Evolutionary conservation across 495 filamentous ascomycete species (phyloP), one percentile per base, ranked within the genome.

Genomic region (Geoglossum glabrum): DNA sequence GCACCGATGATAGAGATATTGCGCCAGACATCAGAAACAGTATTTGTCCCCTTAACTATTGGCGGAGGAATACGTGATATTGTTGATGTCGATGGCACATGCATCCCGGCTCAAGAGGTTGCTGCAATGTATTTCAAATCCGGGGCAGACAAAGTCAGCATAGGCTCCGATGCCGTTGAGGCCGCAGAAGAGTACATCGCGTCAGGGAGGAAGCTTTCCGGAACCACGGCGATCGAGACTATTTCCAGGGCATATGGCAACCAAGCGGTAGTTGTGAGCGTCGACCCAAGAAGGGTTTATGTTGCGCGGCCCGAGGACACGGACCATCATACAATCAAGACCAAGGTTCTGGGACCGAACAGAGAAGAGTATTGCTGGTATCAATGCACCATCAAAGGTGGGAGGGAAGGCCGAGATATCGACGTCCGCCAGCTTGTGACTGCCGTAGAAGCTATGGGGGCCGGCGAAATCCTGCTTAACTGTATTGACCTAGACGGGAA

Each of bases 131-230:
- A 98, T 74, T 98, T 98, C 77, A 87, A 92, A 73, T 88, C 82
- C 26, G 92, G 92, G 36, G 92, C 92, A n/a, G 92, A 98, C 70
- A 98, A 98, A 74, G 88, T 98, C 19, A 95, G 88, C 52, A 95
- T 98, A 64, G 92, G 93, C 4, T 93, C 86, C 1, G 93, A 98
- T 69, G 90, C 92, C 50, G 92, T 97, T 11, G 77, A 79, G 34
- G 90, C 90, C 9, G 92, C 92, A 0, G 89, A 96, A 66, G 85
- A 93, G 60, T 98, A 87, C 67, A 85, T 90, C 67, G 68, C 72
- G 30, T 70, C 69, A 8, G 82, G 83, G 7, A 77, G 80, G 63
- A 78, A 71, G 33, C 68, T 95, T 34, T 80, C 74, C 30, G 89
- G 90, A 13, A 81, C 78, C 54, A 94, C 93, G 0, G 88, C 92